Evolutionary conservation across 257 asterid genomes (phyloP).

Genomic region (Eucommia ulmoides): DNA sequence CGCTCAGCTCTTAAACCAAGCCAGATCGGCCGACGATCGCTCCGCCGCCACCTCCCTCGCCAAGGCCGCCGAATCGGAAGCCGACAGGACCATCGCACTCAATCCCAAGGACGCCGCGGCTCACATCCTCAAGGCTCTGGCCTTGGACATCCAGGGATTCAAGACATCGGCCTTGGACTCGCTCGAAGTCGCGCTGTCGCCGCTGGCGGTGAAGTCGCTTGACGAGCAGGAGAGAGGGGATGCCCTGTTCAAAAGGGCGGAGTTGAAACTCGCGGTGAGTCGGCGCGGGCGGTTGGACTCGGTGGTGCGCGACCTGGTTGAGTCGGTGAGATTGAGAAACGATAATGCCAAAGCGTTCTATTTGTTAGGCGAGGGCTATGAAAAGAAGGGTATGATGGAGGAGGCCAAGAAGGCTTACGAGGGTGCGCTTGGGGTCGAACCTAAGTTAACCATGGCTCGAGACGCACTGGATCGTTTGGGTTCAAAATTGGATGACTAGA

Average conservation of each 20-base stretch:
- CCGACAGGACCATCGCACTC: constrained; percentile 46
- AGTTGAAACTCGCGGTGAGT: constrained; percentile 28
- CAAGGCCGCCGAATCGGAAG: constrained; percentile 35
- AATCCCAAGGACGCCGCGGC: constrained; percentile 56
- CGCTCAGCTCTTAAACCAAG: constrained; percentile 56
- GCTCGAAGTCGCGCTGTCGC: constrained; percentile 56
- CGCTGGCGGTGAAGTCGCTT: constrained; percentile 32
- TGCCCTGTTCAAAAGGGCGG: constrained; percentile 59
- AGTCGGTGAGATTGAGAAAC: constrained; percentile 33
- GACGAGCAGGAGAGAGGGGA: constrained; percentile 43
- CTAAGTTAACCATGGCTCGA: constrained; percentile 22
- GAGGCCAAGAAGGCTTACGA: constrained; percentile 40
- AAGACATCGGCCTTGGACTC: constrained; percentile 52
- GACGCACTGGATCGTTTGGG: constrained; percentile 34
- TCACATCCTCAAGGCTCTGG: constrained; percentile 57
- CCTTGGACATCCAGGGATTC: constrained; percentile 54
- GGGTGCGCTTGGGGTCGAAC: constrained; percentile 30
- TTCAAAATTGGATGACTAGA: no score
- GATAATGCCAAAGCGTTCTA: constrained; percentile 34
- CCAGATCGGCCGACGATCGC: constrained; percentile 26
- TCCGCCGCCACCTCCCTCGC: constrained; percentile 19
- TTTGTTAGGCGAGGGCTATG: constrained; percentile 55
- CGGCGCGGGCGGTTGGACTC: constrained; percentile 25
- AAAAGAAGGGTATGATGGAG: constrained; percentile 36
- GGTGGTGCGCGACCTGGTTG: constrained; percentile 41